Evolutionary conservation across 2,329 filamentous ascomycete genomes (phyloP), one percentile per base, ranked within the genome.

Genomic region (Cladobotryum protrusum): DNA sequence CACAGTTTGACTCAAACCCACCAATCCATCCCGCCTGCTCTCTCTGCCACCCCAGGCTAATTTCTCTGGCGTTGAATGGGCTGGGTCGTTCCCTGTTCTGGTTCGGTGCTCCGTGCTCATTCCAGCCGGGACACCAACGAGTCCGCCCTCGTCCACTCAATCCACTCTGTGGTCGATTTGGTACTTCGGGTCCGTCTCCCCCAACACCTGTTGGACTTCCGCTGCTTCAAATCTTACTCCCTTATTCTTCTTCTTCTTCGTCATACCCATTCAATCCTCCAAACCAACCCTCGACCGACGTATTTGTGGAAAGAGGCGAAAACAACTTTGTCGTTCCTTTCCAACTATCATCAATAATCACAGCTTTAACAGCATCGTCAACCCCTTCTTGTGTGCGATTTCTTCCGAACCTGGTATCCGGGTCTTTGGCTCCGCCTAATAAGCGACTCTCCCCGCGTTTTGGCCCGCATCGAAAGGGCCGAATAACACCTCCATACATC

Each of bases 381-480:
- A n/a, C 35, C 14, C 5, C 12, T n/a, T 5, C 13, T 17, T 37
- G 35, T 37, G 14, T 37, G 35, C 35, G 17, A n/a, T 17, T n/a
- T 37, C 35, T 11, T 37, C 35, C 13, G 35, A 37, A 37, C 35
- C 35, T 6, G 35, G 35, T 37, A n/a, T 37, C 35, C n/a, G 35
- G 49, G 44, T 43, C 49, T 45, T 45, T 47, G 49, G 42, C 45
- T 51, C 49, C 49, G 49, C 49, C 49, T 51, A 43, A 51, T 48
- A 49, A 52, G 50, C 50, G 50, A 52, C 47, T 43, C 48, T 53
- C 51, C 43, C 48, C 51, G 44, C 47, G 47, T 50, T 47, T 50
- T 50, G 47, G 51, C 51, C 47, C 47, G 51, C 48, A 50, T 53
- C 39, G 47, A 53, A 53, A 53, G 51, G 51, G 47, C 51, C 51